Percentiles rank a stretch among this genome's conserved stretches.
Conservation (phyloP, 306 rosid genomes). For the Quercus wislizeni region DNA sequence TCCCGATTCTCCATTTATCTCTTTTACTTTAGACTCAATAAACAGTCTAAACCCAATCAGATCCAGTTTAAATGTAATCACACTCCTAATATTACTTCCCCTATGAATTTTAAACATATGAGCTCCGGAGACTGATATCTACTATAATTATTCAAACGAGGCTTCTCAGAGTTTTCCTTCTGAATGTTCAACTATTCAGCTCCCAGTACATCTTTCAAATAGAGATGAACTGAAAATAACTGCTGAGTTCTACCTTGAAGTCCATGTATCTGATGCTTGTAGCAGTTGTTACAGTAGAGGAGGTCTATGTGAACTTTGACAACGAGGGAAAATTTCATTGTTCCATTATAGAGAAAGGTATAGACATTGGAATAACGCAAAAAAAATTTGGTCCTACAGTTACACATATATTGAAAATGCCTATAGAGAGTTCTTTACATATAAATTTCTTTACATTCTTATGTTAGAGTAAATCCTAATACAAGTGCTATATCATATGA, state of each 20-base stretch:
- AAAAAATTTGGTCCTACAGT: too few species aligned
- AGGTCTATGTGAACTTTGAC: conserved; percentile 27
- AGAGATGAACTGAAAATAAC: neutral
- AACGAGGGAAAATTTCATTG: too few species aligned
- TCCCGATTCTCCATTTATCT: neutral
- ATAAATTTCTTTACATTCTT: too few species aligned
- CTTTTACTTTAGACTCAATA: conserved; percentile 11
- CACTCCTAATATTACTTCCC: too few species aligned
- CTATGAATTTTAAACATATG: neutral
- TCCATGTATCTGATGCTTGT: conserved; percentile 21
- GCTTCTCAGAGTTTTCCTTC: too few species aligned
- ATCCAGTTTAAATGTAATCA: conserved; percentile 7
- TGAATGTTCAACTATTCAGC: neutral
- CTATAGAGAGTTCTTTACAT: too few species aligned
- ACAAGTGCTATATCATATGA: too few species aligned
- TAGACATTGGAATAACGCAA: too few species aligned
- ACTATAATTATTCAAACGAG: too few species aligned
- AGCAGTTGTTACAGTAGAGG: neutral
- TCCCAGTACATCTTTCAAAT: conserved; percentile 28
- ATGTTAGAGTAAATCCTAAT: neutral
- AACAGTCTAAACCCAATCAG: neutral
- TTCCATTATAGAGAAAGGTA: too few species aligned
- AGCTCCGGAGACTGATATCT: too few species aligned
- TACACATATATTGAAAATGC: too few species aligned
- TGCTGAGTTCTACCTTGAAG: neutral